Evolutionary conservation across 257 asterid genomes (phyloP).

Genomic region (Anisodus acutangulus): DNA sequence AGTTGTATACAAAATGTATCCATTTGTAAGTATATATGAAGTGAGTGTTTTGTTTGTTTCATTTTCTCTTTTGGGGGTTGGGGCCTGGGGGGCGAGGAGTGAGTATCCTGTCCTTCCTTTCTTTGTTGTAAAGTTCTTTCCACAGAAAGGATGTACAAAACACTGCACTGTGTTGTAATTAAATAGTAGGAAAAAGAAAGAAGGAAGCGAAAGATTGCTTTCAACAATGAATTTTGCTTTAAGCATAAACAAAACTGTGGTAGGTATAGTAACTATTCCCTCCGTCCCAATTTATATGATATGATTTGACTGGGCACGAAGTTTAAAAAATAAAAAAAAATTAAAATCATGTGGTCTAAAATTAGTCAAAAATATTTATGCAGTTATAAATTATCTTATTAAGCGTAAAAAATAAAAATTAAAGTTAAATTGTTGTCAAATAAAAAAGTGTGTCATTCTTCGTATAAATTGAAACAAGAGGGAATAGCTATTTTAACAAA

Average conservation of each 20-base stretch:
- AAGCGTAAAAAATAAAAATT: too few species aligned
- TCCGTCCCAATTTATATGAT: too few species aligned
- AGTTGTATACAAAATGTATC: conserved; percentile 53
- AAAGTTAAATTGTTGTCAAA: too few species aligned
- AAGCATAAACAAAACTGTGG: conserved; percentile 58
- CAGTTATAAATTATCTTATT: too few species aligned
- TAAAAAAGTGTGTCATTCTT: too few species aligned
- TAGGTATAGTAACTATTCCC: conserved; percentile 33
- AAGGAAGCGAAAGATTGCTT: conserved; percentile 45
- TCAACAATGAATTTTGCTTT: conserved; percentile 56
- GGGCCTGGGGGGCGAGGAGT: background rate
- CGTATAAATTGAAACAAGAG: too few species aligned
- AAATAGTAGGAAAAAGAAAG: background rate
- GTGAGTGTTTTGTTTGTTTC: conserved; percentile 39
- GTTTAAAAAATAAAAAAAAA: too few species aligned
- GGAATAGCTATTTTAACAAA: too few species aligned
- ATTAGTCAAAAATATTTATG: too few species aligned
- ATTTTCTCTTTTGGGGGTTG: background rate
- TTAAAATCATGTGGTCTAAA: too few species aligned
- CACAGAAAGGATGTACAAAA: background rate
- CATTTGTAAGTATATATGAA: conserved; percentile 53
- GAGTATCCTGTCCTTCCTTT: conserved; percentile 22
- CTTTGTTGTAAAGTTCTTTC: conserved; percentile 35
- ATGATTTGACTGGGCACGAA: too few species aligned
- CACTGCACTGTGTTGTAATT: background rate